Conservation (phyloP, 2,329 filamentous ascomycete genomes). For the Cryphonectria parasitica region DNA sequence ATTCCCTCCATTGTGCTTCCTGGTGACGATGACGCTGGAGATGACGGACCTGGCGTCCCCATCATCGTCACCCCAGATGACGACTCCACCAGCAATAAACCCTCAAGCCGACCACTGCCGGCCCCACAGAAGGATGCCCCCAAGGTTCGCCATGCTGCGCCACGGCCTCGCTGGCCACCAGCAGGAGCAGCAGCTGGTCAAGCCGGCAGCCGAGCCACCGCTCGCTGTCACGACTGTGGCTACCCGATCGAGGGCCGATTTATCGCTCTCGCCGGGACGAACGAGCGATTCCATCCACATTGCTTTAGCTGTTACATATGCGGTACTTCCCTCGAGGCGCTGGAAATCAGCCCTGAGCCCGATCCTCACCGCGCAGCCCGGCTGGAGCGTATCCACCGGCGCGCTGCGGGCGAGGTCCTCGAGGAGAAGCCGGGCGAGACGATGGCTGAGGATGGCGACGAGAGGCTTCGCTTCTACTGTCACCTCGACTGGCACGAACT, state of each 20-base stretch:
- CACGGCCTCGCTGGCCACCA: constrained; percentile 63
- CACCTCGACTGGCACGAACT: constrained; percentile 98
- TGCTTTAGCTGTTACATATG: constrained; percentile 93
- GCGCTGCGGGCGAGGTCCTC: constrained; percentile 61
- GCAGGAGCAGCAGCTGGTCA: constrained; percentile 43
- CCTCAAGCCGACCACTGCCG: constrained; percentile 51
- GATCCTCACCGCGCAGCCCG: constrained; percentile 71
- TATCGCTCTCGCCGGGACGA: constrained; percentile 75
- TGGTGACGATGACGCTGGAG: constrained; percentile 35
- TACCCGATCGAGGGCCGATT: constrained; percentile 88
- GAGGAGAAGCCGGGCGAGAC: constrained; percentile 67
- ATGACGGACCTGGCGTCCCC: constrained; percentile 40
- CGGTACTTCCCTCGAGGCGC: constrained; percentile 84
- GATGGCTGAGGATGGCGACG: constrained; percentile 72
- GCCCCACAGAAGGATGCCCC: constrained; percentile 45
- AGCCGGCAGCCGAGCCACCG: constrained; percentile 58
- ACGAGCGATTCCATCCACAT: constrained; percentile 83
- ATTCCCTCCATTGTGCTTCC: constrained; percentile 53
- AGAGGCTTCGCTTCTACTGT: constrained; percentile 84
- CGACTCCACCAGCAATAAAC: constrained; percentile 37
- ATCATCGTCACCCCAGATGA: constrained; percentile 53
- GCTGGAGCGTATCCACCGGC: constrained; percentile 70
- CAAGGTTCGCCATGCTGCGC: constrained; percentile 43
- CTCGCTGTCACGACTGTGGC: constrained; percentile 82
- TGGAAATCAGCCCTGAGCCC: constrained; percentile 95